Percentiles rank a stretch among this genome's conserved stretches.
Evolutionary conservation across 1,284 basidiomycete species (phyloP).

Genomic region (Malassezia sympodialis): DNA sequence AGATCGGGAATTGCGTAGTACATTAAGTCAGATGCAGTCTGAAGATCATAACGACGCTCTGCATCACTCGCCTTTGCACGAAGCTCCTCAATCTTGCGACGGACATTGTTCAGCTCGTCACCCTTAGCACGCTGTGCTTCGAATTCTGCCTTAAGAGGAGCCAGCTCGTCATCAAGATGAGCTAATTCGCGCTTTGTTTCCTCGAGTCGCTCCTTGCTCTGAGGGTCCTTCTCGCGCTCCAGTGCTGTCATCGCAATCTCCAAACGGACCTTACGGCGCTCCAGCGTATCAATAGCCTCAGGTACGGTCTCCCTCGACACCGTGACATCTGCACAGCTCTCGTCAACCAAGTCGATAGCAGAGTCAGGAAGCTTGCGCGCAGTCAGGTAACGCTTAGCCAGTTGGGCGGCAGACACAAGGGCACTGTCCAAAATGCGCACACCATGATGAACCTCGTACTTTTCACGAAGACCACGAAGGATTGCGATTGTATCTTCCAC

Average conservation of each 20-base stretch:
- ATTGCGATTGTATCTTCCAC: conserved; percentile 88
- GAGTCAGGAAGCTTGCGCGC: conserved; percentile 47
- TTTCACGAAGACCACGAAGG: conserved; percentile 77
- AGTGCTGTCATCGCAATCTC: conserved; percentile 93
- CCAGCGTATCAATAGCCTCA: conserved; percentile 87
- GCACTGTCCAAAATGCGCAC: conserved; percentile 78
- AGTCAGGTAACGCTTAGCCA: conserved; percentile 82
- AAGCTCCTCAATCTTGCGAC: conserved; percentile 79
- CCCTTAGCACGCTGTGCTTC: conserved; percentile 79
- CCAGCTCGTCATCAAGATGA: conserved; percentile 78
- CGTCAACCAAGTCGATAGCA: conserved; percentile 48
- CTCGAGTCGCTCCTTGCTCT: conserved; percentile 76
- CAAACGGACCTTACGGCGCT: conserved; percentile 79
- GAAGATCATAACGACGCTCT: conserved; percentile 61
- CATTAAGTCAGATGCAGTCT: conserved; percentile 63
- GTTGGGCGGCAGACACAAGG: conserved; percentile 76
- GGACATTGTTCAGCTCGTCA: conserved; percentile 70
- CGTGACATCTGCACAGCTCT: conserved; percentile 52
- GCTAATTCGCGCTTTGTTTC: conserved; percentile 69
- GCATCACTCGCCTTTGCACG: conserved; percentile 88
- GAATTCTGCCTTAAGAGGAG: conserved; percentile 75
- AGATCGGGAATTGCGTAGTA: conserved; percentile 86
- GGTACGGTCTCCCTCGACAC: conserved; percentile 75
- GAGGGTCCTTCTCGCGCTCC: conserved; percentile 67
- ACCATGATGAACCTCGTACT: conserved; percentile 55